phyloP scores from a whole-genome alignment of 106 monocot genomes.

The Cymbidium sinense region DNA sequence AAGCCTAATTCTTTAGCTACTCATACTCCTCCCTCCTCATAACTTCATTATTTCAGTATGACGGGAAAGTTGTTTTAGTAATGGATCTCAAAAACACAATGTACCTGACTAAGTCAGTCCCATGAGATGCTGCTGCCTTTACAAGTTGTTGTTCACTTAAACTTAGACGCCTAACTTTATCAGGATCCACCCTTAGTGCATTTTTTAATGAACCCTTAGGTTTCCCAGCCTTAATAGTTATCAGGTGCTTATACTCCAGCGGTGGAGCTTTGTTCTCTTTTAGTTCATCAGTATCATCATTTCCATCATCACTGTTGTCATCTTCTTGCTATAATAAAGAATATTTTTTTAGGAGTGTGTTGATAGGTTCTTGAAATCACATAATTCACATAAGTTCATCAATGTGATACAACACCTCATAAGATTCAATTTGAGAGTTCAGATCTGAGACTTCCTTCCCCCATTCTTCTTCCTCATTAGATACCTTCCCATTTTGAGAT shows the following conservation, averaged over 20 bases:
- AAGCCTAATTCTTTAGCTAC: background rate
- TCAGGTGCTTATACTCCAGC: conserved; percentile 45
- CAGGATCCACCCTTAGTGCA: conserved; percentile 46
- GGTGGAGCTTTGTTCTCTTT: conserved; percentile 15
- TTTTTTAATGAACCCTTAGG: conserved; percentile 36
- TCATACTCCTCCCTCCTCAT: background rate
- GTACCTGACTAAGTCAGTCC: conserved; percentile 35
- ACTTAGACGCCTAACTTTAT: conserved; percentile 61
- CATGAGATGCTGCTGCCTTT: conserved; percentile 30
- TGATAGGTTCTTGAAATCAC: background rate
- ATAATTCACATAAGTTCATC: background rate
- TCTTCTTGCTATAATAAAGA: background rate
- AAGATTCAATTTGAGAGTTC: conserved; percentile 40
- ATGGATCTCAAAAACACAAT: background rate
- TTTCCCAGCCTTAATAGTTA: conserved; percentile 64
- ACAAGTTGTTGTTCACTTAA: conserved; percentile 56
- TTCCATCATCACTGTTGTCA: conserved; percentile 20
- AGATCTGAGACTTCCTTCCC: conserved; percentile 69
- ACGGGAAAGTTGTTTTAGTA: background rate
- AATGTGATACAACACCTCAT: conserved; percentile 21
- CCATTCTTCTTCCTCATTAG: conserved; percentile 57
- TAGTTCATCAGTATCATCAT: conserved; percentile 23
- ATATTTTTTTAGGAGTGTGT: background rate
- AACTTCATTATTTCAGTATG: background rate
- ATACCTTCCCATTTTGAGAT: conserved; percentile 17